Conservation (phyloP, 2,329 filamentous ascomycete genomes). For the Aaosphaeria arxii region DNA sequence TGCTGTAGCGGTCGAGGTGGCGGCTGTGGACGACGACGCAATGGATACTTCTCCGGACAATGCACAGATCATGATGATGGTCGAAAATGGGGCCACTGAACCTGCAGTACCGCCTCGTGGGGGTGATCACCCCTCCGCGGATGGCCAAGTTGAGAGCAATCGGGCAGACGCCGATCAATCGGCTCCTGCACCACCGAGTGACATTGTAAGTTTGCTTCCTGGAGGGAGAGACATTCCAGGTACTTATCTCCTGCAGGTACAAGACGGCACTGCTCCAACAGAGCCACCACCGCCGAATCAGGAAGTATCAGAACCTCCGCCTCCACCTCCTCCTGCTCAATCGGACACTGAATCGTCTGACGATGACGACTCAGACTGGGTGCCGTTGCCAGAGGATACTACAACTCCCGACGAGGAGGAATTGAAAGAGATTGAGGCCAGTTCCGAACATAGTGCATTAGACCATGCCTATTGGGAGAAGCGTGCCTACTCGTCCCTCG, state of each 20-base stretch:
- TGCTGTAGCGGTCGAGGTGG: conserved; percentile 25
- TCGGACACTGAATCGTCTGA: conserved; percentile 38
- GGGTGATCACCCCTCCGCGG: neutral
- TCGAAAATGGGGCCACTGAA: no score
- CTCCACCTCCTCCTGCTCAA: conserved; percentile 26
- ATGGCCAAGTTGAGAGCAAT: no score
- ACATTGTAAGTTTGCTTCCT: no score
- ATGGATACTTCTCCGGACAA: conserved; percentile 40
- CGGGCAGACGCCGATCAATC: no score
- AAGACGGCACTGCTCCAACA: conserved; percentile 12
- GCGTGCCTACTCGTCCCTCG: conserved; percentile 53
- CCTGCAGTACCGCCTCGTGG: no score
- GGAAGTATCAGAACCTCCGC: conserved; percentile 22
- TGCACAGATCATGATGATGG: conserved; percentile 17
- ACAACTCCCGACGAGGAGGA: conserved; percentile 57
- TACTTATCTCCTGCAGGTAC: neutral
- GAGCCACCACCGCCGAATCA: conserved; percentile 17
- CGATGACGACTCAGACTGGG: conserved; percentile 43
- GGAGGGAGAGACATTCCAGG: no score
- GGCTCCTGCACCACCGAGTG: no score
- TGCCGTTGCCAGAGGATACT: conserved; percentile 55
- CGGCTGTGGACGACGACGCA: conserved; percentile 31
- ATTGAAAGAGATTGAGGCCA: conserved; percentile 54
- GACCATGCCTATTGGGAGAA: conserved; percentile 60
- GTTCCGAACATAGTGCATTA: conserved; percentile 52